These are phyloP conservation scores for Zoysia pacifica DNA, from an alignment of 176 grass and related monocot species.

Conservation along the genomic window DNA sequence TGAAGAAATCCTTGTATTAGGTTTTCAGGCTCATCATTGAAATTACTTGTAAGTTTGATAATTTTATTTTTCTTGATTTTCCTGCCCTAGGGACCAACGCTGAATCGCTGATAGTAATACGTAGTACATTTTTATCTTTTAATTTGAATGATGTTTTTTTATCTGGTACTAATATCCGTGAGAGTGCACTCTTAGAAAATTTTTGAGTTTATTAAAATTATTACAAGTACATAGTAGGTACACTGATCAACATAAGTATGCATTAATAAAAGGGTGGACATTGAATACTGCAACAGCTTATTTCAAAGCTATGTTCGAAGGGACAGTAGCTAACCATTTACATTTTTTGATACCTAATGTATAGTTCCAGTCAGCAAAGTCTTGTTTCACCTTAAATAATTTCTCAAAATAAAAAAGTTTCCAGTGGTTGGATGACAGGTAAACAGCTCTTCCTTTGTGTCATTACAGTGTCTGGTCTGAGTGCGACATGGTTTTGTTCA, in stretches of 20 bases:
- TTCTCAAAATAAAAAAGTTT: too few species aligned
- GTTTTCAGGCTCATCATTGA: not conserved
- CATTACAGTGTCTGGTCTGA: too few species aligned
- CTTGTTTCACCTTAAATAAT: too few species aligned
- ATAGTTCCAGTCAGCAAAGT: too few species aligned
- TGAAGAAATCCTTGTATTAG: conserved; percentile 4
- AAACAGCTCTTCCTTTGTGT: too few species aligned
- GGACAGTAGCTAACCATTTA: conserved; percentile 16
- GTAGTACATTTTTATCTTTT: conserved; percentile 1
- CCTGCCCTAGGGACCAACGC: not conserved
- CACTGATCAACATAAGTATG: conserved; percentile 35
- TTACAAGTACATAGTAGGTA: conserved; percentile 14
- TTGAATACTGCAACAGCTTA: conserved; percentile 16
- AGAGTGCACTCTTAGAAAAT: conserved; percentile 5
- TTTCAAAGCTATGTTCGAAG: not conserved
- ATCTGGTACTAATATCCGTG: conserved; percentile 14
- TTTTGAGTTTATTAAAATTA: conserved; percentile 4
- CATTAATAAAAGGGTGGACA: not conserved
- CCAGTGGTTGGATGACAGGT: too few species aligned
- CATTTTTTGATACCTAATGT: not conserved
- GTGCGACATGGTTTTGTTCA: too few species aligned
- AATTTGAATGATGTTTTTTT: conserved; percentile 32
- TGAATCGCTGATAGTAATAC: conserved; percentile 16
- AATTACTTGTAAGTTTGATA: conserved; percentile 4
- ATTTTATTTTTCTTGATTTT: not conserved